Evolutionary conservation across 139 green algal genomes (phyloP), one percentile per base, ranked within the genome.

Genomic region (Parachlorella kessleri): DNA sequence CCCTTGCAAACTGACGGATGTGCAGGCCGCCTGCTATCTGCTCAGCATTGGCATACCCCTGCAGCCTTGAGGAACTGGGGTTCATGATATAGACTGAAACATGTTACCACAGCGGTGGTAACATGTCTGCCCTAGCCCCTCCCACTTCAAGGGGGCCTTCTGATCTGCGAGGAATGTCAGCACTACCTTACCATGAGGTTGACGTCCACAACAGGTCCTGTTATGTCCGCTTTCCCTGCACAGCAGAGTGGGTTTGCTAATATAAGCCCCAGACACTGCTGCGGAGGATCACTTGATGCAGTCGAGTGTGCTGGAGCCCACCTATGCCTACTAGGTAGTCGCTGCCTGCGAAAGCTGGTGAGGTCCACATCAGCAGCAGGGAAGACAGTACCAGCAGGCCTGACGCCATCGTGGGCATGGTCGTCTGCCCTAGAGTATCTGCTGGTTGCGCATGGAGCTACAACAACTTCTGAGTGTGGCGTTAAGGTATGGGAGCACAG

Each of bases 11-110:
- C 33, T 97, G 86, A 1, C 93, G 84, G 1, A 84, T 93, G 73
- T 97, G 93, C 33, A 97, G 85, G 10, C 93, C 93, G 7, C 78
- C 81, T 0, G 89, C 90, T 7, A 90, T 86, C 69, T 97, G 93
- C 10, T 78, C n/a, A 0, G 90, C 86, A 41, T 87, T 91, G 10
- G 93, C 93, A 78, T 97, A 97, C 28, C 92, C 90, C 91, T 93
- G 85, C 54, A 48, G 75, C n/a, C n/a, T n/a, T n/a, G 2, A 65
- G 9, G 37, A 66, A 6, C 59, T 5, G 41, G 28, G 6, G 54
- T 35, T 4, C 14, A 69, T 54, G 55, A 6, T 10, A 2, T n/a
- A n/a, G n/a, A n/a, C n/a, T n/a, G n/a, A n/a, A n/a, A n/a, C n/a
- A n/a, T n/a, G n/a, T n/a, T n/a, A n/a, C n/a, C n/a, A n/a, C n/a